phyloP scores from a whole-genome alignment of 176 grass and related monocot species.

The Leersia perrieri region DNA sequence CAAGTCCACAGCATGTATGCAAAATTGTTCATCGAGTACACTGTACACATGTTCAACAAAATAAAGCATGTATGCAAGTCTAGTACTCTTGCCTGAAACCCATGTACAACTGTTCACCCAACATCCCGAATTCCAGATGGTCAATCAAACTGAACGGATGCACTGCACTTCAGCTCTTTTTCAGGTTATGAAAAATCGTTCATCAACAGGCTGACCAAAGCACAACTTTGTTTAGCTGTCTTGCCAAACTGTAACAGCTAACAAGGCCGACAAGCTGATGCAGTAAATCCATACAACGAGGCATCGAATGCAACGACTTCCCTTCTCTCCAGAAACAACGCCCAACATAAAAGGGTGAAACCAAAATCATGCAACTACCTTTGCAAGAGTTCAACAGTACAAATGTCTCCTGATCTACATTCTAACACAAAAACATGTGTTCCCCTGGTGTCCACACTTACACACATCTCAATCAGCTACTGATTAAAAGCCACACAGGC shows the following conservation, averaged over 20 bases:
- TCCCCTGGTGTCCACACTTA: constrained; percentile 9
- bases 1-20: no score
- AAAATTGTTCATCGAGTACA: no score
- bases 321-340: not conserved
- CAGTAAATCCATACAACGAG: not conserved
- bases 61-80: no score
- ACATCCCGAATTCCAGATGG: no score
- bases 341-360: not conserved
- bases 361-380: not conserved
- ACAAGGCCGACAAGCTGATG: not conserved
- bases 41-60: no score
- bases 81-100: no score
- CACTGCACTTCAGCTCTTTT: no score
- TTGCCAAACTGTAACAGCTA: not conserved
- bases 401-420: constrained; percentile 30
- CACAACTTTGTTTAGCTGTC: no score
- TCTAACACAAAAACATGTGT: constrained; percentile 19
- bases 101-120: no score
- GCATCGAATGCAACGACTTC: not conserved
- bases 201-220: no score
- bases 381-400: constrained; percentile 32
- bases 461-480: constrained; percentile 9
- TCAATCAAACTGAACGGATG: no score
- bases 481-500: not conserved
- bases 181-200: no score